Percentiles rank a stretch among this genome's conserved stretches.
Conservation (phyloP, 345 rosid genomes). For the Acer saccharum region DNA sequence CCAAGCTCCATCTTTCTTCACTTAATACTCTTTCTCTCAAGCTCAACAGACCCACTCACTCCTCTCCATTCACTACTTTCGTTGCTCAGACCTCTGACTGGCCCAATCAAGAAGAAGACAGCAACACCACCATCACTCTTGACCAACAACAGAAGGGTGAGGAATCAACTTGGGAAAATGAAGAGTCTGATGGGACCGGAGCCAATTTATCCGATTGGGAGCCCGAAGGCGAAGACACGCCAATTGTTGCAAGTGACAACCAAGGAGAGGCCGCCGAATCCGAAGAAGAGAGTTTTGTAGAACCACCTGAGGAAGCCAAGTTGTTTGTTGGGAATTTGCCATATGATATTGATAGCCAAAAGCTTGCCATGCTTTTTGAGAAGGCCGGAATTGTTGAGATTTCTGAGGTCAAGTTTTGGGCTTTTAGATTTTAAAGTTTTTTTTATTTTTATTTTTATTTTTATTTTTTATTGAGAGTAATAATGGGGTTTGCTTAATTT, state of each 20-base stretch:
- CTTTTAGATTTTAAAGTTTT: neutral
- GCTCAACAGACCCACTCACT: slow-evolving; percentile 34
- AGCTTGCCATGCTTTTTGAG: slow-evolving; percentile 82
- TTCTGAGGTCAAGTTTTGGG: slow-evolving; percentile 65
- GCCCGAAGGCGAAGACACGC: slow-evolving; percentile 36
- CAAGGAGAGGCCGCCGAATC: slow-evolving; percentile 30
- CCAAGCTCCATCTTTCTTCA: slow-evolving; percentile 36
- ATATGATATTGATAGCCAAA: slow-evolving; percentile 76
- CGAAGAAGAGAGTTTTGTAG: slow-evolving; percentile 34
- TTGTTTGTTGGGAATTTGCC: slow-evolving; percentile 87
- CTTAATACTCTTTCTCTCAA: slow-evolving; percentile 34
- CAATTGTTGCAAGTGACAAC: slow-evolving; percentile 15
- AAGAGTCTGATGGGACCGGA: slow-evolving; percentile 33
- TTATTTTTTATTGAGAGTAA: neutral
- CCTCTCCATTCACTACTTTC: slow-evolving; percentile 43
- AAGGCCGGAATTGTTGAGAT: slow-evolving; percentile 90
- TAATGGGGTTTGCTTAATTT: neutral
- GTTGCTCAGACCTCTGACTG: slow-evolving; percentile 68
- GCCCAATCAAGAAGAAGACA: slow-evolving; percentile 45
- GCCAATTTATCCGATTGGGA: slow-evolving; percentile 39
- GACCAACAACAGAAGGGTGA: slow-evolving; percentile 23
- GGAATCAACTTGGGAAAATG: slow-evolving; percentile 32
- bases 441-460: neutral
- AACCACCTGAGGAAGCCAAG: slow-evolving; percentile 85
- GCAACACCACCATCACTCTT: slow-evolving; percentile 36